Conservation (phyloP, 1,139 yeast species). For the Taiozyma sp. region DNA sequence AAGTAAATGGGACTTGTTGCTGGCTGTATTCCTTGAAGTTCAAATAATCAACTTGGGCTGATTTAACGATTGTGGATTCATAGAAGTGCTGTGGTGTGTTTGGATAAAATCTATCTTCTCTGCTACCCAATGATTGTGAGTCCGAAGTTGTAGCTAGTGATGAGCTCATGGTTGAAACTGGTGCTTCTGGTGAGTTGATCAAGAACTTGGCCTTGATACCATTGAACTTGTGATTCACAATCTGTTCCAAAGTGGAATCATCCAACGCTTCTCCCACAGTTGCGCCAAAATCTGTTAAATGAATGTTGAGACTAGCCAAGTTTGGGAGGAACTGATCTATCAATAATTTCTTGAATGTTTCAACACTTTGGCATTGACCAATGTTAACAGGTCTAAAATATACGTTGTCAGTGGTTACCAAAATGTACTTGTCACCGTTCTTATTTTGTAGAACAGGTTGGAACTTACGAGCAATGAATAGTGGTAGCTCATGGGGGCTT, state of each 20-base stretch:
- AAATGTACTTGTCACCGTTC: slow-evolving; percentile 31
- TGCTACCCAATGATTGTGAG: slow-evolving; percentile 43
- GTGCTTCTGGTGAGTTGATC: slow-evolving; percentile 33
- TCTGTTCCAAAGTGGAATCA: slow-evolving; percentile 42
- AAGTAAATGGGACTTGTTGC: background rate
- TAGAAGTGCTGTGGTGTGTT: slow-evolving; percentile 60
- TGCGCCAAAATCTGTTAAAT: slow-evolving; percentile 68
- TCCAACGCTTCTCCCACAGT: slow-evolving; percentile 58
- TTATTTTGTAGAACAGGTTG: slow-evolving; percentile 28
- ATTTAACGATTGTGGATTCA: slow-evolving; percentile 26
- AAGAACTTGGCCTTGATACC: slow-evolving; percentile 38
- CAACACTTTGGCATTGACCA: slow-evolving; percentile 27
- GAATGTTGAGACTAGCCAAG: slow-evolving; percentile 45
- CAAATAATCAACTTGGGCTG: slow-evolving; percentile 51
- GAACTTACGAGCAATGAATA: slow-evolving; percentile 29
- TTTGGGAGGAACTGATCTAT: slow-evolving; percentile 38
- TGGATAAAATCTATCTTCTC: slow-evolving; percentile 41
- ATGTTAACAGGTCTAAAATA: slow-evolving; percentile 46
- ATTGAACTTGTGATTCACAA: slow-evolving; percentile 32
- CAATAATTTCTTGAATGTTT: slow-evolving; percentile 35
- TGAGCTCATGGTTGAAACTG: slow-evolving; percentile 20
- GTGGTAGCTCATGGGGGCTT: background rate
- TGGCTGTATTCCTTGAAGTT: slow-evolving; percentile 40
- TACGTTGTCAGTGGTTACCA: slow-evolving; percentile 58
- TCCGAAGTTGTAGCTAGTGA: slow-evolving; percentile 31